phyloP scores from a whole-genome alignment of 2,329 filamentous ascomycete genomes.

The Colletotrichum magnum region DNA sequence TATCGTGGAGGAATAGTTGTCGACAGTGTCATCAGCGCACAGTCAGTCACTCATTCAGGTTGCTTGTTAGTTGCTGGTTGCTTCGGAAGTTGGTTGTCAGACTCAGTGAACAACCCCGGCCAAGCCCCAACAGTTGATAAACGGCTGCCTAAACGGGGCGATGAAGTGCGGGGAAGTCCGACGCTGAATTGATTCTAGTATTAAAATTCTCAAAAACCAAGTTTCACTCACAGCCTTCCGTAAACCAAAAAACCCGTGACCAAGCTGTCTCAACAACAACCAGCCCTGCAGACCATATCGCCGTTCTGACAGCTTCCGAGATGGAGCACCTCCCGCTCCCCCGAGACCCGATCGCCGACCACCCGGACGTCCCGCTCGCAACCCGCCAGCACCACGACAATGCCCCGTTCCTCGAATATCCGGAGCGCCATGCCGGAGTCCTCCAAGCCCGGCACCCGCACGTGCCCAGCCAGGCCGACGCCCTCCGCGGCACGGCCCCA shows the following conservation, averaged over 20 bases:
- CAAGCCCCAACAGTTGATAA: too few relatives aligned
- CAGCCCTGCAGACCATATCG: background rate
- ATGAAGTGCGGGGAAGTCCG: too few relatives aligned
- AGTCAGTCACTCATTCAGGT: background rate
- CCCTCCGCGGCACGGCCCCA: background rate
- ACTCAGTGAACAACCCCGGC: too few relatives aligned
- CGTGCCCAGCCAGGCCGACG: constrained; percentile 30
- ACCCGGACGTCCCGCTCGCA: background rate
- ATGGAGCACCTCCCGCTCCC: constrained; percentile 37
- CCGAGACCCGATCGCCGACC: constrained; percentile 20
- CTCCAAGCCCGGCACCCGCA: constrained; percentile 12
- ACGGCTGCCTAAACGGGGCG: too few relatives aligned
- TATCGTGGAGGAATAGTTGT: background rate
- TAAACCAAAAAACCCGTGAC: background rate
- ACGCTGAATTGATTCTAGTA: too few relatives aligned
- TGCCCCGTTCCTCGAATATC: constrained; percentile 28
- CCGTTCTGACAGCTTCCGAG: background rate
- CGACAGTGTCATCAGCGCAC: background rate
- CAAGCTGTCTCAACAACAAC: background rate
- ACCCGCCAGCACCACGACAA: constrained; percentile 12
- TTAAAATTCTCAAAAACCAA: too few relatives aligned
- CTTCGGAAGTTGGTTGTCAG: too few relatives aligned
- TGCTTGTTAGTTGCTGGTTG: background rate
- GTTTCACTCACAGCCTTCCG: too few relatives aligned
- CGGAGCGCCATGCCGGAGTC: constrained; percentile 14